These are phyloP conservation scores for Endocarpon pusillum DNA, from an alignment of 495 filamentous ascomycete species.

Conservation along the genomic window DNA sequence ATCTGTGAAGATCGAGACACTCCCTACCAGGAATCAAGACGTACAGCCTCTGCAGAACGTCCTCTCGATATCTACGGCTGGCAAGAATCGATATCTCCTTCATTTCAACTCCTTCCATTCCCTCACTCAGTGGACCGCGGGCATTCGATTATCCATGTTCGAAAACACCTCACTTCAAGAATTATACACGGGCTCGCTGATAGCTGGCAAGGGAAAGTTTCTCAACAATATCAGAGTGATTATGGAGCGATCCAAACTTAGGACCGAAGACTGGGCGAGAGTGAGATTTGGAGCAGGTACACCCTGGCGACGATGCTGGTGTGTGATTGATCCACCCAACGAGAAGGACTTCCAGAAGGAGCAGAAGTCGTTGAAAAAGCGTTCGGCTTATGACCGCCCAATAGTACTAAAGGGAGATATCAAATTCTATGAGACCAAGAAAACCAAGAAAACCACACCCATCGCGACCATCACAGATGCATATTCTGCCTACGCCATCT, in stretches of 20 bases:
- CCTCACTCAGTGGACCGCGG: slow-evolving; percentile 88
- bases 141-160: slow-evolving; percentile 86
- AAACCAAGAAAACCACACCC: slow-evolving; percentile 77
- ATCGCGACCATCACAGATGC: slow-evolving; percentile 84
- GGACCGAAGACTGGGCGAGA: slow-evolving; percentile 82
- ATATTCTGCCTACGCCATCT: slow-evolving; percentile 86
- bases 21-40: slow-evolving; percentile 61
- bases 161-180: slow-evolving; percentile 88
- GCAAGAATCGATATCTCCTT: slow-evolving; percentile 82
- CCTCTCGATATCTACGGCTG: slow-evolving; percentile 85
- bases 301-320: slow-evolving; percentile 93
- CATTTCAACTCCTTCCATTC: slow-evolving; percentile 94
- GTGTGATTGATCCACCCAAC: slow-evolving; percentile 77
- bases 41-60: slow-evolving; percentile 79
- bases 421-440: slow-evolving; percentile 88
- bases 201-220: slow-evolving; percentile 80
- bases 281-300: slow-evolving; percentile 93
- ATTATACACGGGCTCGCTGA: slow-evolving; percentile 87
- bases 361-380: slow-evolving; percentile 72
- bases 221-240: slow-evolving; percentile 79
- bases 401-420: slow-evolving; percentile 59
- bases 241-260: slow-evolving; percentile 58
- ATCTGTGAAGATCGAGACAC: slow-evolving; percentile 57
- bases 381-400: slow-evolving; percentile 60
- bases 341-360: slow-evolving; percentile 79